Evolutionary conservation across 2,329 filamentous ascomycete genomes (phyloP).

Genomic region (Colletotrichum australisinense): DNA sequence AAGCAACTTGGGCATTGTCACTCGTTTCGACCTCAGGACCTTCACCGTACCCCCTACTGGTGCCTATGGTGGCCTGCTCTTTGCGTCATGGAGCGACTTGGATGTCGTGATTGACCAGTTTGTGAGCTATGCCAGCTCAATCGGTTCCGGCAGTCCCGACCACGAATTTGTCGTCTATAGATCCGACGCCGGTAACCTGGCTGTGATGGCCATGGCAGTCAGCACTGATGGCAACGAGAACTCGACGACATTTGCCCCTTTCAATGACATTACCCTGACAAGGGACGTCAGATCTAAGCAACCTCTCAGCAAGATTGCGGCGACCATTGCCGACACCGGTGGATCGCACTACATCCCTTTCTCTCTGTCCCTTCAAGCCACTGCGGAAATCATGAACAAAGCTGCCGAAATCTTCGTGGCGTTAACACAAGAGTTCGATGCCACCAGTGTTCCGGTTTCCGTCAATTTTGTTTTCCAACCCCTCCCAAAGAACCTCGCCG

Average conservation of each 20-base stretch:
- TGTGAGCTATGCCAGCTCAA: slow-evolving; percentile 14
- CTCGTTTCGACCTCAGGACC: slow-evolving; percentile 44
- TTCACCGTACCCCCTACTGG: slow-evolving; percentile 7
- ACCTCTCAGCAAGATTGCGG: slow-evolving; percentile 4
- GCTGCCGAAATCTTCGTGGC: slow-evolving; percentile 14
- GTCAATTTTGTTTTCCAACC: slow-evolving; percentile 34
- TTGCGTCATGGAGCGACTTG: slow-evolving; percentile 8
- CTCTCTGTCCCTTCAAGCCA: slow-evolving; percentile 7
- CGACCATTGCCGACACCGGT: slow-evolving; percentile 22
- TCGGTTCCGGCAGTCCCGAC: slow-evolving; percentile 1
- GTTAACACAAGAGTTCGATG: background rate
- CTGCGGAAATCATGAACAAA: slow-evolving; percentile 1
- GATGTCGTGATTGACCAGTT: slow-evolving; percentile 2
- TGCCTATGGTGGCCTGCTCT: slow-evolving; percentile 18
- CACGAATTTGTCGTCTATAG: slow-evolving; percentile 18
- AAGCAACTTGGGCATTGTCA: slow-evolving; percentile 58
- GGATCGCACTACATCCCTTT: slow-evolving; percentile 19
- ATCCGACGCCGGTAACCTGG: slow-evolving; percentile 5
- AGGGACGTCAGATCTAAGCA: slow-evolving; percentile 3
- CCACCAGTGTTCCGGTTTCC: slow-evolving; percentile 9
- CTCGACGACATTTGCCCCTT: slow-evolving; percentile 2
- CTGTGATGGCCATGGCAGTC: slow-evolving; percentile 15
- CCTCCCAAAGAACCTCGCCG: slow-evolving; percentile 26
- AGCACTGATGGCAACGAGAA: slow-evolving; percentile 21
- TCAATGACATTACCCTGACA: slow-evolving; percentile 13